A percentile compares a stretch with the other conserved stretches of the same genome.
phyloP scores from a whole-genome alignment of 306 rosid genomes.

The Notholithocarpus densiflorus region DNA sequence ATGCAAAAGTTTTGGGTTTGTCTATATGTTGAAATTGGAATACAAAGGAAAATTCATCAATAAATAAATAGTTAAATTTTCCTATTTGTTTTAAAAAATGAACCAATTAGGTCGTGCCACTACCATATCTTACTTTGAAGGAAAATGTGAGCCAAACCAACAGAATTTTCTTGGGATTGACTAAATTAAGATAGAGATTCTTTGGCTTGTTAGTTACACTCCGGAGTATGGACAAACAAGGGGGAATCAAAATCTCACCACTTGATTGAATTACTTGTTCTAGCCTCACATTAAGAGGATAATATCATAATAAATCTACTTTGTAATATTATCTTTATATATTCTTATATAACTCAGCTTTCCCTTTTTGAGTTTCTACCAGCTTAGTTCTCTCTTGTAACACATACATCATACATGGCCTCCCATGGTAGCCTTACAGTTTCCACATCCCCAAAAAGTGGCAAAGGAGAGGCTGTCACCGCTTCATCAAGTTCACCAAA shows the following conservation, averaged over 20 bases:
- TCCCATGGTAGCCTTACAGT: slow-evolving; percentile 39
- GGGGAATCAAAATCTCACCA: slow-evolving; percentile 12
- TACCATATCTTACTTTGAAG: too few species aligned
- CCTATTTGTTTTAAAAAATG: too few species aligned
- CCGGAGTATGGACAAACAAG: slow-evolving; percentile 24
- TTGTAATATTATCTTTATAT: too few species aligned
- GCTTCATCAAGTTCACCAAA: slow-evolving; percentile 33
- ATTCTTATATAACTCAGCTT: not conserved
- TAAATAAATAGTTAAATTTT: too few species aligned
- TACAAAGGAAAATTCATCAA: too few species aligned
- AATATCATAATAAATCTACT: not conserved
- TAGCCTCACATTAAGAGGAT: slow-evolving; percentile 20
- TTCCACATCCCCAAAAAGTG: slow-evolving; percentile 54
- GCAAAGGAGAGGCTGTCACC: slow-evolving; percentile 24
- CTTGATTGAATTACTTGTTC: slow-evolving; percentile 20
- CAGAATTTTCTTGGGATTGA: not conserved
- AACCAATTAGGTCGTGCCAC: too few species aligned
- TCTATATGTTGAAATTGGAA: too few species aligned
- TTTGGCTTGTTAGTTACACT: slow-evolving; percentile 8
- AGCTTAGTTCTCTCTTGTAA: not conserved
- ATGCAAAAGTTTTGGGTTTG: too few species aligned
- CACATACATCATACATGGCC: slow-evolving; percentile 34
- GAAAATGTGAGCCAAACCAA: not conserved
- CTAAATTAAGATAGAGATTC: too few species aligned
- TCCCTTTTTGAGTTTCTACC: not conserved